These are phyloP conservation scores for Musa acuminata DNA, from an alignment of 176 grass and related monocot genomes.

Conservation along the genomic window DNA sequence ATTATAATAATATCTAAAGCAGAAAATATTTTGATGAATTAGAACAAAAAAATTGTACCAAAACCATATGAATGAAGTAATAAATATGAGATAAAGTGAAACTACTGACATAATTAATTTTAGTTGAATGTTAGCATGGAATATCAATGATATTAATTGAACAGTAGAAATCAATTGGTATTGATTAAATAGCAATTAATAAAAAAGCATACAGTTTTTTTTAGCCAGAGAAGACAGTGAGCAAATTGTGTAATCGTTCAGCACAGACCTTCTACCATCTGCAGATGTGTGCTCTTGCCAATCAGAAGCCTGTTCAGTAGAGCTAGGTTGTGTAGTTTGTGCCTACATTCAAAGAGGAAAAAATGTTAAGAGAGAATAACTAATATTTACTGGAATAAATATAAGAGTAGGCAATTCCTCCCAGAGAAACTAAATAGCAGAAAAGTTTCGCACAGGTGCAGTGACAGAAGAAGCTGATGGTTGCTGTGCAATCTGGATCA, in stretches of 20 bases:
- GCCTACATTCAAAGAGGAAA: constrained; percentile 28
- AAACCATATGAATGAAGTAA: background rate
- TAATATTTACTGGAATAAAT: background rate
- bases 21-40: background rate
- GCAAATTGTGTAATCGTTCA: background rate
- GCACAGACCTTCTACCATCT: constrained; percentile 81
- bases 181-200: background rate
- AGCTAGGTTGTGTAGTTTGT: constrained; percentile 48
- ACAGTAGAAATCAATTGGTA: background rate
- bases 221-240: background rate
- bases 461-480: constrained; percentile 30
- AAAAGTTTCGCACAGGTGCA: constrained; percentile 28
- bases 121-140: background rate
- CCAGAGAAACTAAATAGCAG: background rate
- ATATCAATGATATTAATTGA: background rate
- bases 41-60: constrained; percentile 3
- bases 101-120: background rate
- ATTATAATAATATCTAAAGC: constrained; percentile 88
- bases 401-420: background rate
- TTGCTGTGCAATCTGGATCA: constrained; percentile 45
- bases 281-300: constrained; percentile 83
- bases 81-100: background rate
- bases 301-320: constrained; percentile 51
- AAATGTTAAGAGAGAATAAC: background rate
- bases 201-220: background rate